A percentile compares a stretch with the other conserved stretches of the same genome.
phyloP scores from a whole-genome alignment of 2,329 filamentous ascomycete species.

The Aspergillus aculeatinus region DNA sequence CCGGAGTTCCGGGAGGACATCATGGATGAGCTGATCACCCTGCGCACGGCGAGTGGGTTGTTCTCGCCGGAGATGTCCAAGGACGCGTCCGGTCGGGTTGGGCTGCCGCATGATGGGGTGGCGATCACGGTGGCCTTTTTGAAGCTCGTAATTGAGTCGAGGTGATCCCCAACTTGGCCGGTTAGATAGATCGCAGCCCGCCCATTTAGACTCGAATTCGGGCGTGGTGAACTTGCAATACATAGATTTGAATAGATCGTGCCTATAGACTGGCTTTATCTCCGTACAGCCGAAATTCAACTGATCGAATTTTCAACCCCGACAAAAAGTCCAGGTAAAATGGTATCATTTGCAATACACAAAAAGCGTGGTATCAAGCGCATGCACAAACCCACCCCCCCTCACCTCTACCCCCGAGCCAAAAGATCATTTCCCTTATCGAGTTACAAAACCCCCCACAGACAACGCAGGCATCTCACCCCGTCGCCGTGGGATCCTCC shows the following conservation, averaged over 20 bases:
- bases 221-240: not conserved
- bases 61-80: slow-evolving; percentile 68
- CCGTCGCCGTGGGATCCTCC: slow-evolving; percentile 48
- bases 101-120: slow-evolving; percentile 75
- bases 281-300: too few relatives aligned
- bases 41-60: slow-evolving; percentile 65
- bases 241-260: not conserved
- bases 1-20: slow-evolving; percentile 78
- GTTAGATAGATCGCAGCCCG: too few relatives aligned
- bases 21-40: slow-evolving; percentile 64
- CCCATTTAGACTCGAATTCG: not conserved
- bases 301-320: not conserved
- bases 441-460: too few relatives aligned
- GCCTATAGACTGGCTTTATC: too few relatives aligned
- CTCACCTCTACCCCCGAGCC: not conserved
- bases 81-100: slow-evolving; percentile 66
- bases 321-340: not conserved
- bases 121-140: slow-evolving; percentile 71
- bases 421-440: too few relatives aligned
- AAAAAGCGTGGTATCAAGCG: not conserved
- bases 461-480: slow-evolving; percentile 6
- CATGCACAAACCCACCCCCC: not conserved
- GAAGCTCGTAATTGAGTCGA: slow-evolving; percentile 65
- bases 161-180: not conserved
- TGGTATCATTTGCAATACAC: not conserved